Conservation (phyloP, 2,329 filamentous ascomycete species). For the Pseudogymnoascus sp. region DNA sequence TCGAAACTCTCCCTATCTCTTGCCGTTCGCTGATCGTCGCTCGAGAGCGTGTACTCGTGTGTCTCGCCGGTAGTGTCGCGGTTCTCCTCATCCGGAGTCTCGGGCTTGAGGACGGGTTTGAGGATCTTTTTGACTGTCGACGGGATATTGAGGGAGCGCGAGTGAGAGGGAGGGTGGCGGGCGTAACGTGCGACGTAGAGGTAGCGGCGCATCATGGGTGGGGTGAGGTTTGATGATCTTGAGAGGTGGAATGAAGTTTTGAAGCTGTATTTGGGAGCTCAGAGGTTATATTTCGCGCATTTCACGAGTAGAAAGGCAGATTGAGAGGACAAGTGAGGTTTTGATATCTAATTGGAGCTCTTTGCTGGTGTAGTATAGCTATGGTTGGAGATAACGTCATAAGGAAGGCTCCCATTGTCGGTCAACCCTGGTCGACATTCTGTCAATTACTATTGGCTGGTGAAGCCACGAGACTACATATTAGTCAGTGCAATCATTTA, state of each 20-base stretch:
- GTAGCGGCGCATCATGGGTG: background rate
- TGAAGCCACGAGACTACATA: background rate
- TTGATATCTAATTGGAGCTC: background rate
- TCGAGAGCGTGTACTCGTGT: slow-evolving; percentile 1
- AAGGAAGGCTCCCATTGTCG: background rate
- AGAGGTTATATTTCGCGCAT: background rate
- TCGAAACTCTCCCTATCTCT: background rate
- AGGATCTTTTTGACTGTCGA: background rate
- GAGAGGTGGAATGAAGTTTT: background rate
- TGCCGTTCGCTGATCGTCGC: background rate
- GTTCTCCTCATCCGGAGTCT: background rate
- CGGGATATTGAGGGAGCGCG: background rate
- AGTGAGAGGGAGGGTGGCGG: background rate
- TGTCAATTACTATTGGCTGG: background rate
- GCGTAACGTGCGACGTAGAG: background rate
- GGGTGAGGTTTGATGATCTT: background rate
- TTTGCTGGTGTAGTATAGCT: background rate
- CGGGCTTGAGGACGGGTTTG: background rate
- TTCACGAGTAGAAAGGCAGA: background rate
- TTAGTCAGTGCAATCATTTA: background rate
- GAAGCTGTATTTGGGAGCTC: background rate
- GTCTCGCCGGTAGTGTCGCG: background rate
- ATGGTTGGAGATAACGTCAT: background rate
- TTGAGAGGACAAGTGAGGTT: background rate
- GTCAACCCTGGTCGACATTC: background rate